Base-by-base conservation (phyloP, 495 filamentous ascomycete genomes). In the Podospora fimiseda region DNA sequence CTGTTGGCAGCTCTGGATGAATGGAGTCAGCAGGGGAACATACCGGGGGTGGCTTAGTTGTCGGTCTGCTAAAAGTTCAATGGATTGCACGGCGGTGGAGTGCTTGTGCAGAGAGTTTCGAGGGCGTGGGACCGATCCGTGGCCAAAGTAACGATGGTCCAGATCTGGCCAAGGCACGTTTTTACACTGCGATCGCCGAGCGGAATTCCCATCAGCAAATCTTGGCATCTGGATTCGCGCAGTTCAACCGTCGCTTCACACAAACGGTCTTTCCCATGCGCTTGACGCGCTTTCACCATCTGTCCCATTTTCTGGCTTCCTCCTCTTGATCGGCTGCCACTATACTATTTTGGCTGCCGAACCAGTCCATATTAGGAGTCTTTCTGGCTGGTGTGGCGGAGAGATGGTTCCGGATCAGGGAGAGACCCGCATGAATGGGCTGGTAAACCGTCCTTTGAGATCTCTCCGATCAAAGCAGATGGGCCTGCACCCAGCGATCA, bases 391-490 rank as follows among this genome's bases (percentile, higher is more conserved):
- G n/a, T n/a, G n/a, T n/a, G n/a, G n/a, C n/a, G n/a, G n/a, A n/a
- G n/a, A n/a, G n/a, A n/a, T n/a, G n/a, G n/a, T 33, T 33, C 6
- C 27, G 5, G 27, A 33, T 33, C 11, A n/a, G 39, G 14, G 39
- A n/a, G 39, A 4, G 27, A 33, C 5, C 11, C 44, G 23, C 14
- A 22, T n/a, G 44, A 14, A 14, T 33, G 23, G 44, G 44, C 3
- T n/a, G 16, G 8, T 22, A 13, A 22, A 22, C 24, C 18, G 44
- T 30, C 9, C 44, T 33, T 47, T 27, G 44, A 47, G 24, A 47
- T 47, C 44, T 24, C 44, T 47, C 44, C 44, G 44, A 47, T 47
- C 44, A 47, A 21, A 47, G 23, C 44, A 47, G 44, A 21, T 47
- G 21, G n/a, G 22, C 20, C 9, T 47, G 44, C 44, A 16, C 23